A percentile compares a stretch with the other conserved stretches of the same genome.
phyloP scores from a whole-genome alignment of 2,329 filamentous ascomycete species.

The Aspergillus candidus region DNA sequence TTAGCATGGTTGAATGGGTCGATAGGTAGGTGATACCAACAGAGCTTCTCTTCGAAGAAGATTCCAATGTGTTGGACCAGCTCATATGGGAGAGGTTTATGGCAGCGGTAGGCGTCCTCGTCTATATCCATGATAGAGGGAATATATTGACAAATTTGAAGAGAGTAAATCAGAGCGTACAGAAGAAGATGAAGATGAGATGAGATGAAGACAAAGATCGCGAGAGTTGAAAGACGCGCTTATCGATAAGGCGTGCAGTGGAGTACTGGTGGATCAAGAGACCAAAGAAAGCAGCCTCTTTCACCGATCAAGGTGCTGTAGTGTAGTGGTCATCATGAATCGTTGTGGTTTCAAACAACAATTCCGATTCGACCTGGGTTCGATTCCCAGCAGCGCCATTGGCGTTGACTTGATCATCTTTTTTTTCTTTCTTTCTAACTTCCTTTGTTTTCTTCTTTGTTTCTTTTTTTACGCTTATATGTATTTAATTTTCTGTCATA shows the following conservation, averaged over 20 bases:
- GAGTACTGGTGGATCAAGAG: background rate
- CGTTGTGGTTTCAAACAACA: slow-evolving; percentile 15
- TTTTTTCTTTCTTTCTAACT: slow-evolving; percentile 1
- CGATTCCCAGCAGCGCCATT: slow-evolving; percentile 20
- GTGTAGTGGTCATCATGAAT: slow-evolving; percentile 20
- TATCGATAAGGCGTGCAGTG: background rate
- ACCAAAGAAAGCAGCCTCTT: background rate
- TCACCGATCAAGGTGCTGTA: slow-evolving; percentile 18
- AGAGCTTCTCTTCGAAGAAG: slow-evolving; percentile 69
- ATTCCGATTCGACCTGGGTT: slow-evolving; percentile 19
- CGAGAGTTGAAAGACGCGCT: background rate
- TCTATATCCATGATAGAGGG: slow-evolving; percentile 15
- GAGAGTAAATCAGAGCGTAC: no score
- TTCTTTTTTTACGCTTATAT: background rate
- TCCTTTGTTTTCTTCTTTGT: slow-evolving; percentile 2
- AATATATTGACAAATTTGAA: no score
- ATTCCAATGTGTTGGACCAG: slow-evolving; percentile 62
- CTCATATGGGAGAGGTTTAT: slow-evolving; percentile 54
- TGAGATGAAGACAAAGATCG: no score
- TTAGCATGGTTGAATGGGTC: background rate
- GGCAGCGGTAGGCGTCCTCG: slow-evolving; percentile 46
- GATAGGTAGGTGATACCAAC: slow-evolving; percentile 37
- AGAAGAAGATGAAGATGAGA: no score
- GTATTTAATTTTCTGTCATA: background rate
- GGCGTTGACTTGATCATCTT: slow-evolving; percentile 12